Conservation (phyloP, 1,284 basidiomycete genomes). For the Megacollybia platyphylla region DNA sequence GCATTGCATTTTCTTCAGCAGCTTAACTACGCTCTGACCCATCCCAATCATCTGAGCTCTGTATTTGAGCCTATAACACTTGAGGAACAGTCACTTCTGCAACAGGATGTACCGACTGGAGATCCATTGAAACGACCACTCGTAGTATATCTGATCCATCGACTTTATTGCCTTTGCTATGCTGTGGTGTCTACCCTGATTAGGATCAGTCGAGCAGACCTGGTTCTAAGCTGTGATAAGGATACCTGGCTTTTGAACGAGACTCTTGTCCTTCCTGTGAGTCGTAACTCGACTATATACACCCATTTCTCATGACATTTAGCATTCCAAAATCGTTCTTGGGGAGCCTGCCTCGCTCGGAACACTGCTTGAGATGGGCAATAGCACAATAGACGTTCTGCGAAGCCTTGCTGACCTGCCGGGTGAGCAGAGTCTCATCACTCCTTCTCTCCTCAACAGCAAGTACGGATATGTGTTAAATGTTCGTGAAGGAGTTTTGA, state of each 20-base stretch:
- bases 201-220: slow-evolving; percentile 58
- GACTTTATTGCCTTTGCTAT: slow-evolving; percentile 56
- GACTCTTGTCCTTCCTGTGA: slow-evolving; percentile 62
- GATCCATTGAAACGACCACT: slow-evolving; percentile 59
- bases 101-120: slow-evolving; percentile 40
- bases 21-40: slow-evolving; percentile 80
- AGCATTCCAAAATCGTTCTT: slow-evolving; percentile 74
- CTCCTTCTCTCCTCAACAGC: slow-evolving; percentile 15
- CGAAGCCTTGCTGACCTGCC: slow-evolving; percentile 45
- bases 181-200: slow-evolving; percentile 62
- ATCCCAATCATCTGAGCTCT: slow-evolving; percentile 78
- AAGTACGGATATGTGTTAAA: slow-evolving; percentile 34
- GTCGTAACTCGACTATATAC: slow-evolving; percentile 17
- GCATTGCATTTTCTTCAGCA: slow-evolving; percentile 74
- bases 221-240: slow-evolving; percentile 49
- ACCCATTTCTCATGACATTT: slow-evolving; percentile 6
- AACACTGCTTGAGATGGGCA: slow-evolving; percentile 65
- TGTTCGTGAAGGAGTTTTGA: slow-evolving; percentile 40
- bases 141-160: slow-evolving; percentile 55
- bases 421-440: slow-evolving; percentile 36
- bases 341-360: slow-evolving; percentile 71
- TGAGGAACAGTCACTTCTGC: slow-evolving; percentile 59
- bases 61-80: slow-evolving; percentile 70
- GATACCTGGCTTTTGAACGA: slow-evolving; percentile 62
- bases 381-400: slow-evolving; percentile 58